phyloP scores from a whole-genome alignment of 2,329 filamentous ascomycete species.

The Pseudogymnoascus sp. region DNA sequence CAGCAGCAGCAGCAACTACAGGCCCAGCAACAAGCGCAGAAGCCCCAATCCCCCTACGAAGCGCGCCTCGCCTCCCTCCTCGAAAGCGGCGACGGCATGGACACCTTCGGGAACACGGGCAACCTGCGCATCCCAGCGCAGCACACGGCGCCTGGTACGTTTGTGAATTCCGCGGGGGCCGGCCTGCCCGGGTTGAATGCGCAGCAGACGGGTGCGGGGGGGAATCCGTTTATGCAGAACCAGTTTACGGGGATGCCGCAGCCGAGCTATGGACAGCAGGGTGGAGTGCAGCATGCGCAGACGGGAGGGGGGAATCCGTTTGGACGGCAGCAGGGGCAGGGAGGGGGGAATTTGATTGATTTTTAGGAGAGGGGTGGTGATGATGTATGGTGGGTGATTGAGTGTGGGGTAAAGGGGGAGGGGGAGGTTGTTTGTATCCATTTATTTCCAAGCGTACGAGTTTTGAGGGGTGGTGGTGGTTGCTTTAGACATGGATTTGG shows the following conservation, averaged over 20 bases:
- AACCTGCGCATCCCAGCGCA: constrained; percentile 91
- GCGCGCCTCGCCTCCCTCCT: constrained; percentile 80
- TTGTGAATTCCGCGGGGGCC: constrained; percentile 88
- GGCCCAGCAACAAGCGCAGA: constrained; percentile 35
- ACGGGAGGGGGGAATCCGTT: not conserved
- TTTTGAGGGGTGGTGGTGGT: not conserved
- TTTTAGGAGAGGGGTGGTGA: not conserved
- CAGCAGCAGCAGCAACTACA: constrained; percentile 34
- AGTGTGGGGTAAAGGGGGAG: not conserved
- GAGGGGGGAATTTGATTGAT: not conserved
- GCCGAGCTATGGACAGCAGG: constrained; percentile 41
- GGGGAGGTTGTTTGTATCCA: not conserved
- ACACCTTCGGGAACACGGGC: constrained; percentile 96
- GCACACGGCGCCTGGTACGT: constrained; percentile 91
- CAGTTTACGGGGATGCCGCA: constrained; percentile 74
- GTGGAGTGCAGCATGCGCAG: not conserved
- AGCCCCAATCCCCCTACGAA: constrained; percentile 52
- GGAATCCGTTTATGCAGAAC: constrained; percentile 79
- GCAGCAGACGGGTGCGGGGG: constrained; percentile 47
- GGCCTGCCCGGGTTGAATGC: constrained; percentile 59
- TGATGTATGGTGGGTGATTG: too few species aligned
- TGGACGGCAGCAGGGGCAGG: not conserved
- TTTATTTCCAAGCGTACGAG: too few species aligned
- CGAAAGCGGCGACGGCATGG: constrained; percentile 80
- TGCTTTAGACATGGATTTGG: not conserved